Percentiles rank a stretch among this genome's conserved stretches.
Evolutionary conservation across 2,329 filamentous ascomycete genomes (phyloP).

Genomic region (Microdochium paspali): DNA sequence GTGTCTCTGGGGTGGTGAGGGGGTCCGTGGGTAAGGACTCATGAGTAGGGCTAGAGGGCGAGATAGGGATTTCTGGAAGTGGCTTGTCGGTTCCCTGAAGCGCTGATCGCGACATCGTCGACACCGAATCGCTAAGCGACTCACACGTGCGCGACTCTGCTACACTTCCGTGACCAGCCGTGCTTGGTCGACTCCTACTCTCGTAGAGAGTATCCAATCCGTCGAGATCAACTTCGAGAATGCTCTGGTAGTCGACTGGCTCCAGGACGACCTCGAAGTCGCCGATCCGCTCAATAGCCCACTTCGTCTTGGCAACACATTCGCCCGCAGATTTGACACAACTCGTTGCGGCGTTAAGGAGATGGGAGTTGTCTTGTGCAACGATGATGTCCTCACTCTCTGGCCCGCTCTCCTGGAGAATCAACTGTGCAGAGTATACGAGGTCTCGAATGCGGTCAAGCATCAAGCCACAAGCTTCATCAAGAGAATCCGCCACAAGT

Average conservation of each 20-base stretch:
- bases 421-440: constrained; percentile 71
- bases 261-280: constrained; percentile 72
- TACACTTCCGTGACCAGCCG: constrained; percentile 26
- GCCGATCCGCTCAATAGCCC: constrained; percentile 78
- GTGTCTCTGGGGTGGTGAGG: constrained; percentile 30
- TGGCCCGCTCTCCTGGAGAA: constrained; percentile 58
- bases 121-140: constrained; percentile 5
- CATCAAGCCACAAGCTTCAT: constrained; percentile 64
- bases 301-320: constrained; percentile 78
- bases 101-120: constrained; percentile 16
- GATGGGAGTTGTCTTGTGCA: constrained; percentile 65
- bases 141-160: constrained; percentile 26
- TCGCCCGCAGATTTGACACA: constrained; percentile 88
- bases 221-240: constrained; percentile 44
- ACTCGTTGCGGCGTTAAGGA: constrained; percentile 71
- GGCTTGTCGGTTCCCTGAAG: constrained; percentile 52
- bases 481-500: constrained; percentile 55
- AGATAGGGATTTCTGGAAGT: constrained; percentile 52
- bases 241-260: constrained; percentile 39
- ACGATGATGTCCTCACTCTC: constrained; percentile 72
- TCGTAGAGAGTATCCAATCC: constrained; percentile 34
- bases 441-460: constrained; percentile 72
- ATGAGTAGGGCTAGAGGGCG: constrained; percentile 13
- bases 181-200: constrained; percentile 11
- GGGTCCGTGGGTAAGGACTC: constrained; percentile 17